Conservation (phyloP, 1,139 yeast species). For the Debaryomyces fabryi region DNA sequence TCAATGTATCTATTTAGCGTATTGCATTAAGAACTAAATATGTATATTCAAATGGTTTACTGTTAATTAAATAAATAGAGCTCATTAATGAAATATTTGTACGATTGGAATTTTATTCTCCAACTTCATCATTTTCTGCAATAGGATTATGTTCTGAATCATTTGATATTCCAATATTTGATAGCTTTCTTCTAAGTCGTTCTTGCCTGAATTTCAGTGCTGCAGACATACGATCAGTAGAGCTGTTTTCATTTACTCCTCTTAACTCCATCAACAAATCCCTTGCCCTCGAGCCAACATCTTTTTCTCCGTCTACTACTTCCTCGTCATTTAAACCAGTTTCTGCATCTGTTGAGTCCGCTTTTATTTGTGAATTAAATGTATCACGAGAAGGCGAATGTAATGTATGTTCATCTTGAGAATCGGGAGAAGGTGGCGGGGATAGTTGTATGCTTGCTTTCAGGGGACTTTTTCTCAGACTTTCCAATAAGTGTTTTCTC, state of each 20-base stretch:
- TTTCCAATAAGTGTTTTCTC: constrained; percentile 57
- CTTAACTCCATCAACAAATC: constrained; percentile 60
- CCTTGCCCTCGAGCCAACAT: constrained; percentile 63
- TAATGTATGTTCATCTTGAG: constrained; percentile 18
- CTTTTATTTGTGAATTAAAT: constrained; percentile 10
- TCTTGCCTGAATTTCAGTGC: constrained; percentile 45
- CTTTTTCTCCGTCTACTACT: constrained; percentile 30
- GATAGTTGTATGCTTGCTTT: constrained; percentile 12
- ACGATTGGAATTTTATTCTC: neutral
- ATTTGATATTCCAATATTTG: constrained; percentile 13
- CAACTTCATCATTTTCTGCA: constrained; percentile 6
- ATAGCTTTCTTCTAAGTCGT: constrained; percentile 25
- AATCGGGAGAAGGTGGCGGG: constrained; percentile 18
- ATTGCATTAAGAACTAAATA: constrained; percentile 2
- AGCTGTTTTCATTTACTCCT: constrained; percentile 30
- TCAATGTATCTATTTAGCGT: constrained; percentile 5
- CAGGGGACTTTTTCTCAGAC: constrained; percentile 25
- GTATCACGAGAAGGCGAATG: constrained; percentile 14
- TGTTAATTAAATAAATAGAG: neutral
- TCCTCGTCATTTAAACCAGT: constrained; percentile 8
- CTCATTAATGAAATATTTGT: neutral
- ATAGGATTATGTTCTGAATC: constrained; percentile 11
- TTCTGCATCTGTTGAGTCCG: constrained; percentile 10
- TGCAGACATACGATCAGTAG: constrained; percentile 26
- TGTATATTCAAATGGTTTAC: neutral